Evolutionary conservation across 805 yeast species (phyloP).

Genomic region (Metschnikowia rubicola): DNA sequence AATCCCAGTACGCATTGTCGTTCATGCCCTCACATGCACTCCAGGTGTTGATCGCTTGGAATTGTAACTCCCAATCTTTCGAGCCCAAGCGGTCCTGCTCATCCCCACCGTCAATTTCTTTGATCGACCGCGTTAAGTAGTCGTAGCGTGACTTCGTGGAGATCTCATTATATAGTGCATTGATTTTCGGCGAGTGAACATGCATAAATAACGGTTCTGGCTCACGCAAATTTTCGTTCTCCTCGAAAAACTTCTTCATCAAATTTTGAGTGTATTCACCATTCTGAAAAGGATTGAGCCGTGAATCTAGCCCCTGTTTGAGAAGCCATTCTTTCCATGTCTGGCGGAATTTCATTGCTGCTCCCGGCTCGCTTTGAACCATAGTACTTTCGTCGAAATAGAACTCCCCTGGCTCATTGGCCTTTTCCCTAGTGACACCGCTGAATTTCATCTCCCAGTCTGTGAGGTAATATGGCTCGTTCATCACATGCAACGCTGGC

Average conservation of each 20-base stretch:
- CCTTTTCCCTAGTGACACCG: constrained; percentile 8
- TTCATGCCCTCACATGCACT: constrained; percentile 27
- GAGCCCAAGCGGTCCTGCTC: constrained; percentile 14
- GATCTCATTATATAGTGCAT: constrained; percentile 23
- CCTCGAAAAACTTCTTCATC: constrained; percentile 18
- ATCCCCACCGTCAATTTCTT: constrained; percentile 18
- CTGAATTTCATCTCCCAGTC: constrained; percentile 17
- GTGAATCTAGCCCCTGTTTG: constrained; percentile 22
- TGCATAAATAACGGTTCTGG: constrained; percentile 32
- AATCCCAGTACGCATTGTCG: constrained; percentile 23
- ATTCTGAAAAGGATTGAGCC: constrained; percentile 31
- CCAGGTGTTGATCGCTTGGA: constrained; percentile 32
- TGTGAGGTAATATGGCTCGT: constrained; percentile 30
- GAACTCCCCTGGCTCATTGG: constrained; percentile 7
- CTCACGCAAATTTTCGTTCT: constrained; percentile 3
- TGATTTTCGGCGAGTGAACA: constrained; percentile 32
- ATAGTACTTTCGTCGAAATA: constrained; percentile 27
- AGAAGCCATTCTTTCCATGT: constrained; percentile 29
- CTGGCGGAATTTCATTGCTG: constrained; percentile 15
- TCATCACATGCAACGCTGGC: constrained; percentile 36
- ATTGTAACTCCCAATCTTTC: constrained; percentile 34
- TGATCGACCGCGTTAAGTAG: constrained; percentile 24
- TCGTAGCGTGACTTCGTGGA: constrained; percentile 14
- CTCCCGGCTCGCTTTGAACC: constrained; percentile 31
- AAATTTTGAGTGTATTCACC: constrained; percentile 25